phyloP scores from a whole-genome alignment of 768 basidiomycete species.

The Myochromella boudieri region DNA sequence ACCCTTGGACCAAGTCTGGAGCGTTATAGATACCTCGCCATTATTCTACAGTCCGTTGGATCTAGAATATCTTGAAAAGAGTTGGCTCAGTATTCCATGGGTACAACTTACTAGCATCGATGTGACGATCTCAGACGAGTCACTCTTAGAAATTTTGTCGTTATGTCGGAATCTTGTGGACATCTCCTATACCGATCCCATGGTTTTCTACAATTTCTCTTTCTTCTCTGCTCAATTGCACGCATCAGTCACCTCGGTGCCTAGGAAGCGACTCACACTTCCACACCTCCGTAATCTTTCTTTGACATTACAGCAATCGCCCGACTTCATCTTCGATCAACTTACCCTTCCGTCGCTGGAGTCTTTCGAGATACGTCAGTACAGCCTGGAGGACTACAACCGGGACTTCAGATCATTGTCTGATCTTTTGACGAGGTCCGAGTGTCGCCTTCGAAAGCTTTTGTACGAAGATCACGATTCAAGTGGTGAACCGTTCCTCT shows the following conservation, averaged over 20 bases:
- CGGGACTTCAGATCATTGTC: not conserved
- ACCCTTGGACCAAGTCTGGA: not conserved
- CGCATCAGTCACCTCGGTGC: not conserved
- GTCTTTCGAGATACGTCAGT: constrained; percentile 7
- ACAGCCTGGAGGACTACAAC: not conserved
- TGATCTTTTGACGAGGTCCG: constrained; percentile 10
- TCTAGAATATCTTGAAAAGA: constrained; percentile 4
- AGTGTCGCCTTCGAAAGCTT: constrained; percentile 1
- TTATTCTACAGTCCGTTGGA: constrained; percentile 5
- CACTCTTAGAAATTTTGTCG: constrained; percentile 8
- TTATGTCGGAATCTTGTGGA: constrained; percentile 10
- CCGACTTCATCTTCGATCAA: constrained; percentile 3
- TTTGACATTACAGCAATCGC: constrained; percentile 1
- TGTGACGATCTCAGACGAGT: not conserved
- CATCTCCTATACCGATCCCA: constrained; percentile 6
- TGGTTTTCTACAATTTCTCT: not conserved
- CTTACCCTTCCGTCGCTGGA: constrained; percentile 10
- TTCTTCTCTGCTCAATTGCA: not conserved
- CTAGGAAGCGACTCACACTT: not conserved
- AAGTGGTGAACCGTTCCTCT: constrained; percentile 1
- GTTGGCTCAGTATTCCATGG: constrained; percentile 5
- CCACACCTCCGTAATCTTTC: constrained; percentile 3
- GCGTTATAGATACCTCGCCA: not conserved
- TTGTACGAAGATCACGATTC: not conserved
- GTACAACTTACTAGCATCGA: constrained; percentile 2